A percentile compares a stretch with the other conserved stretches of the same genome.
phyloP scores from a whole-genome alignment of 2,329 filamentous ascomycete genomes.

The Graphiopsis chlorocephala region DNA sequence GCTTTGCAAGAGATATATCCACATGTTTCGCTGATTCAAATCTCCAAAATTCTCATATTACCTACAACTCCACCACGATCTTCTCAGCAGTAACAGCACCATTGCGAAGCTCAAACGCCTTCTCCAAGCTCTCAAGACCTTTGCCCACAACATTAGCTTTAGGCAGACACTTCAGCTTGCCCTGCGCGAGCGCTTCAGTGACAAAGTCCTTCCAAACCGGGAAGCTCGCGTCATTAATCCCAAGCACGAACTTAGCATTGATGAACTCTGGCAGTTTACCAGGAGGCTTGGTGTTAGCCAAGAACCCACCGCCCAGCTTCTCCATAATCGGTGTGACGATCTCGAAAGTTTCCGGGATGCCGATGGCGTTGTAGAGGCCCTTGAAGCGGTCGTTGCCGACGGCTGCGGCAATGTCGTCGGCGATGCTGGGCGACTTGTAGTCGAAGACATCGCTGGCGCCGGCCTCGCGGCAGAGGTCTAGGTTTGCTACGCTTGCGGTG shows the following conservation, averaged over 20 bases:
- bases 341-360: not conserved
- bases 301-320: slow-evolving; percentile 17
- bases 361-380: slow-evolving; percentile 35
- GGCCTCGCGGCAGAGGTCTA: slow-evolving; percentile 21
- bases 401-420: slow-evolving; percentile 37
- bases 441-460: slow-evolving; percentile 30
- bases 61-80: slow-evolving; percentile 10
- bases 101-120: slow-evolving; percentile 2
- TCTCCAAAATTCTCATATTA: no score
- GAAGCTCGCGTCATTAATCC: not conserved
- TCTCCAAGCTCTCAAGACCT: not conserved
- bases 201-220: slow-evolving; percentile 8
- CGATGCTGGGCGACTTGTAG: slow-evolving; percentile 27
- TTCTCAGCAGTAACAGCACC: slow-evolving; percentile 3
- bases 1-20: no score
- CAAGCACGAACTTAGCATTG: slow-evolving; percentile 3
- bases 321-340: slow-evolving; percentile 15
- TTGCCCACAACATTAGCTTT: slow-evolving; percentile 8
- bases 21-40: no score
- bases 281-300: slow-evolving; percentile 8
- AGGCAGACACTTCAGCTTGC: slow-evolving; percentile 4
- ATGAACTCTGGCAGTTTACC: not conserved
- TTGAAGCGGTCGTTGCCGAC: slow-evolving; percentile 35
- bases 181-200: slow-evolving; percentile 1
- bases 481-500: slow-evolving; percentile 30